Percentiles rank a stretch among this genome's conserved stretches.
phyloP scores from a whole-genome alignment of 2,329 filamentous ascomycete genomes.

The Claviceps quebecensis region DNA sequence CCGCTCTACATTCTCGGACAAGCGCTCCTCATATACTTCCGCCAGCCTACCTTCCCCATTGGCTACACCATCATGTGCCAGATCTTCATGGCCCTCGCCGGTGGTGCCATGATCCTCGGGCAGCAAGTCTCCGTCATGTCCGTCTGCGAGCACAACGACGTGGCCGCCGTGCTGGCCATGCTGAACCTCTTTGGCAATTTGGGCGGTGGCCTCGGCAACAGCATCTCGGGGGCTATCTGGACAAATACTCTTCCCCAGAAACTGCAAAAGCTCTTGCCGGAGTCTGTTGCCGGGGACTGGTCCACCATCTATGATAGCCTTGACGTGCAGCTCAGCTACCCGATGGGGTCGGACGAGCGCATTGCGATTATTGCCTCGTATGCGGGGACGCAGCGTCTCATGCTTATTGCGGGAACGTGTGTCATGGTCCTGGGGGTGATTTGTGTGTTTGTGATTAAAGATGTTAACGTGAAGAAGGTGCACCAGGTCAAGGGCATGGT shows the following conservation, averaged over 20 bases:
- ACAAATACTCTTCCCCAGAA: constrained; percentile 22
- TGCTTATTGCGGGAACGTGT: not conserved
- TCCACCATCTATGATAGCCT: constrained; percentile 1
- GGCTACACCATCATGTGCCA: constrained; percentile 38
- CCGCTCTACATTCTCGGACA: constrained; percentile 42
- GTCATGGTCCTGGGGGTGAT: not conserved
- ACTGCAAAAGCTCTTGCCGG: not conserved
- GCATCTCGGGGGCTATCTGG: constrained; percentile 28
- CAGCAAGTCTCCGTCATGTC: constrained; percentile 45
- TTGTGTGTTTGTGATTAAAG: not conserved
- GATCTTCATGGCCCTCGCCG: constrained; percentile 38
- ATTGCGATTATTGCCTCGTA: not conserved
- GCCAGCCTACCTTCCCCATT: constrained; percentile 24
- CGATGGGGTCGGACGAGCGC: not conserved
- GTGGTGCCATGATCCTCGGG: constrained; percentile 38
- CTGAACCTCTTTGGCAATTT: constrained; percentile 29
- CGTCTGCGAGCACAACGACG: constrained; percentile 37
- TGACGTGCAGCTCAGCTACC: constrained; percentile 1
- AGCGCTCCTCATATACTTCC: constrained; percentile 24
- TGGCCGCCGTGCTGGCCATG: constrained; percentile 34
- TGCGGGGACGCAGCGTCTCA: not conserved
- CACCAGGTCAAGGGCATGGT: constrained; percentile 1
- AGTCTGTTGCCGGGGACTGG: not conserved
- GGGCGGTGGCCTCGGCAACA: constrained; percentile 30
- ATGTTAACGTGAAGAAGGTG: constrained; percentile 1